Evolutionary conservation across 306 rosid genomes (phyloP).

Genomic region (Argentina anserina): DNA sequence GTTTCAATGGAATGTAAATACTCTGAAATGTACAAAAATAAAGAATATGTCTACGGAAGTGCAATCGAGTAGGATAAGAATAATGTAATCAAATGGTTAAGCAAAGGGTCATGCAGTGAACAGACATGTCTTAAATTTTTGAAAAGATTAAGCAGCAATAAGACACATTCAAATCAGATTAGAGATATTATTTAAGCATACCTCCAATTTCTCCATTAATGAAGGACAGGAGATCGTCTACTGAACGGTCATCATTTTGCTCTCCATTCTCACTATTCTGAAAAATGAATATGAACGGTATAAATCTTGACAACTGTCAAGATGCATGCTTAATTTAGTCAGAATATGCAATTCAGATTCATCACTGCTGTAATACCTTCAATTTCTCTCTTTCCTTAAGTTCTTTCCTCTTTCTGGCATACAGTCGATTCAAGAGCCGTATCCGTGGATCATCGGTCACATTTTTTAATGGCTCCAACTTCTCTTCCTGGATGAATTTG

Average conservation of each 20-base stretch:
- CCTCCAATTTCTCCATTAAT: conserved; percentile 74
- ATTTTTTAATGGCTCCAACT: conserved; percentile 77
- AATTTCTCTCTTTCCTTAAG: conserved; percentile 65
- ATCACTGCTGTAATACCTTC: conserved; percentile 43
- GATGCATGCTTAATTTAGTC: not conserved
- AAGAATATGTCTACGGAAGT: not conserved
- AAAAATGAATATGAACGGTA: conserved; percentile 17
- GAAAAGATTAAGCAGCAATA: not conserved
- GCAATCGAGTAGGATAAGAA: not conserved
- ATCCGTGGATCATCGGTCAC: conserved; percentile 83
- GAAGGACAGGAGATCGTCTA: conserved; percentile 80
- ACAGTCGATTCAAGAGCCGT: conserved; percentile 72
- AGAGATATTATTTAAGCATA: conserved; percentile 19
- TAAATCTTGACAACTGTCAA: not conserved
- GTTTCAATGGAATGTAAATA: conserved; percentile 2
- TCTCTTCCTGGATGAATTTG: conserved; percentile 59
- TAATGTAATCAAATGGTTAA: not conserved
- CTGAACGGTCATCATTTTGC: conserved; percentile 74
- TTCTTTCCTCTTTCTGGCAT: conserved; percentile 85
- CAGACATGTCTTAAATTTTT: not conserved
- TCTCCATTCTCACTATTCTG: conserved; percentile 70
- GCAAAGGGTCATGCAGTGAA: not conserved
- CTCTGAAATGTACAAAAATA: not conserved
- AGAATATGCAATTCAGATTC: conserved; percentile 8
- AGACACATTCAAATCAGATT: conserved; percentile 13